These are phyloP conservation scores for Mimosa bimucronata DNA, from an alignment of 306 rosid species.

Conservation along the genomic window DNA sequence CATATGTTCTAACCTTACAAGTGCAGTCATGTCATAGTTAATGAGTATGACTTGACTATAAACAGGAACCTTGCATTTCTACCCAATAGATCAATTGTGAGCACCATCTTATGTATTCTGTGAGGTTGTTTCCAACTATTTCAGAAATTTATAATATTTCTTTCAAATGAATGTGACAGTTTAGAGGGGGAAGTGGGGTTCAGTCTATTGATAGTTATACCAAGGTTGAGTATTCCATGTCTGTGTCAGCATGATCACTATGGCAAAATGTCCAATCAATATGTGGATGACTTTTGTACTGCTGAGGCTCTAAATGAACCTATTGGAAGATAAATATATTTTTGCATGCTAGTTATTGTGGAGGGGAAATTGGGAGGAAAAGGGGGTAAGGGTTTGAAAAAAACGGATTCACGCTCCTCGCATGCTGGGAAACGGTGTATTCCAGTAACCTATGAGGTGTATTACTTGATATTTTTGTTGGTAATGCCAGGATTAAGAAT, in stretches of 20 bases:
- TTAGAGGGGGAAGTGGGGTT: not conserved
- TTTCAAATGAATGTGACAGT: conserved; percentile 2
- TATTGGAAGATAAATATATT: not conserved
- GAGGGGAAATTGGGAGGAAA: not conserved
- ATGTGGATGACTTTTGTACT: not conserved
- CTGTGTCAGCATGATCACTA: not conserved
- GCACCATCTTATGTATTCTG: not conserved
- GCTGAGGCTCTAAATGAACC: conserved; percentile 12
- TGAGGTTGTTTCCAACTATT: not conserved
- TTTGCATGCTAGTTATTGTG: conserved; percentile 25
- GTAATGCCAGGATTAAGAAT: not conserved
- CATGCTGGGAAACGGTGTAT: not conserved
- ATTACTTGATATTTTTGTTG: not conserved
- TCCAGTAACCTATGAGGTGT: not conserved
- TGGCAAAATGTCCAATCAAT: not conserved
- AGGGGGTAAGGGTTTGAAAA: not conserved
- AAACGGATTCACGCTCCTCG: not conserved
- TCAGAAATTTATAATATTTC: not conserved
- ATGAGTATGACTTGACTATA: not conserved
- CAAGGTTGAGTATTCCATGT: not conserved
- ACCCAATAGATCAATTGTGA: not conserved
- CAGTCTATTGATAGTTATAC: not conserved
- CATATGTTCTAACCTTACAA: not conserved
- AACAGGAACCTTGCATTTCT: conserved; percentile 4
- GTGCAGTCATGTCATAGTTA: not conserved